Percentiles rank a stretch among this genome's conserved stretches.
phyloP scores from a whole-genome alignment of 129 eudicot species.

The Tanacetum coccineum region DNA sequence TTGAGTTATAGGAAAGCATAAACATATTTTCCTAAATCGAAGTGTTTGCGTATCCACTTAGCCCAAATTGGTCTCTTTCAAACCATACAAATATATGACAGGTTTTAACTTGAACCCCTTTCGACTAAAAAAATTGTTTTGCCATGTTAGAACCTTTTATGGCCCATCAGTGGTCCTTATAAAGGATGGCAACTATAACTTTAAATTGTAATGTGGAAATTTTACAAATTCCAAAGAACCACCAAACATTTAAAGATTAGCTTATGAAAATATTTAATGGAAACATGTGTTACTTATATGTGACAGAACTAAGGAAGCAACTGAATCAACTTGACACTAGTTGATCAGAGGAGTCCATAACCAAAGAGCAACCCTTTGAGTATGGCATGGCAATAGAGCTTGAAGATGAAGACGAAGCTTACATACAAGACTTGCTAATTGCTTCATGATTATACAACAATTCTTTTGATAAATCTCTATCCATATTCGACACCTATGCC shows the following conservation, averaged over 20 bases:
- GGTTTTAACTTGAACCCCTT: no score
- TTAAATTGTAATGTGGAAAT: no score
- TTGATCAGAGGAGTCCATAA: no score
- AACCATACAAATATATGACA: no score
- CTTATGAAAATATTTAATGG: not conserved
- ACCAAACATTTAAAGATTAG: not conserved
- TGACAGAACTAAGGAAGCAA: no score
- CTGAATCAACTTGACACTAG: no score
- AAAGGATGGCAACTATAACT: not conserved
- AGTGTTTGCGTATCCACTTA: no score
- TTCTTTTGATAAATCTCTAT: constrained; percentile 44
- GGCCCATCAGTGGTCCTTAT: not conserved
- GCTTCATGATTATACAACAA: constrained; percentile 71
- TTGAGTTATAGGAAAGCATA: not conserved
- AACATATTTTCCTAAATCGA: no score
- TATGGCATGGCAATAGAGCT: no score
- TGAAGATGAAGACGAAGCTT: no score
- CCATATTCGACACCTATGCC: constrained; percentile 67
- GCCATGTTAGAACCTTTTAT: not conserved
- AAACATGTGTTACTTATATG: constrained; percentile 7
- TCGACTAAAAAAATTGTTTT: not conserved
- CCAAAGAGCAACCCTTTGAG: no score
- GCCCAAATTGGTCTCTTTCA: no score
- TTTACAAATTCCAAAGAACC: not conserved
- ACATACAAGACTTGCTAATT: constrained; percentile 67